Conservation (phyloP, 1,139 yeast genomes). For the Eremothecium sinecaudum region DNA sequence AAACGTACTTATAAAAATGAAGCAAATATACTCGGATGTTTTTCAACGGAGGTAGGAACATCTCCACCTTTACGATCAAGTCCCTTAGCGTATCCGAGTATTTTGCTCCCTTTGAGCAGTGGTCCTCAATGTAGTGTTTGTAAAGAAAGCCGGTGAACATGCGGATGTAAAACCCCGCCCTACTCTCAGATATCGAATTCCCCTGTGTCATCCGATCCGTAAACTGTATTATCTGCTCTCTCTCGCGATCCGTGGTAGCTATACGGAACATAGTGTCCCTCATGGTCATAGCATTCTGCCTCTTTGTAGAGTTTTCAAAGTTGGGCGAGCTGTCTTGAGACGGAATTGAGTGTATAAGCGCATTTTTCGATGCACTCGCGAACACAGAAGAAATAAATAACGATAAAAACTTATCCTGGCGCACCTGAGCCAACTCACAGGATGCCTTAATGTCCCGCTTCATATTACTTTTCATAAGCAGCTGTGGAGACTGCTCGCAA, state of each 20-base stretch:
- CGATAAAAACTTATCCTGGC: slow-evolving; percentile 25
- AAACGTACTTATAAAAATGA: slow-evolving; percentile 24
- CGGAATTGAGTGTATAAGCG: slow-evolving; percentile 20
- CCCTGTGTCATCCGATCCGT: slow-evolving; percentile 21
- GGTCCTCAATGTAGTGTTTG: slow-evolving; percentile 22
- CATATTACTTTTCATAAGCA: slow-evolving; percentile 24
- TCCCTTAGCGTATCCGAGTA: slow-evolving; percentile 22
- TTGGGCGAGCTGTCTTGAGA: slow-evolving; percentile 7
- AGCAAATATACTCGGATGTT: slow-evolving; percentile 18
- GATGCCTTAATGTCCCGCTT: slow-evolving; percentile 28
- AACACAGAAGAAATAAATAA: slow-evolving; percentile 22
- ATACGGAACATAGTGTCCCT: slow-evolving; percentile 19
- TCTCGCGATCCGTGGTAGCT: slow-evolving; percentile 15
- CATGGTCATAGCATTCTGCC: slow-evolving; percentile 16
- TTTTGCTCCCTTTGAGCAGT: slow-evolving; percentile 14
- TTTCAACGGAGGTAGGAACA: slow-evolving; percentile 20
- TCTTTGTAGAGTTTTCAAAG: slow-evolving; percentile 8
- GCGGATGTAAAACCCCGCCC: slow-evolving; percentile 17
- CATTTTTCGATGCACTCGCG: slow-evolving; percentile 23
- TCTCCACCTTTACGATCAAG: slow-evolving; percentile 17
- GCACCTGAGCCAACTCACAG: slow-evolving; percentile 25
- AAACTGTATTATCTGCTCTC: slow-evolving; percentile 18
- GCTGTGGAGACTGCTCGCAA: slow-evolving; percentile 21
- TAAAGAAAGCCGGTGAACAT: slow-evolving; percentile 19
- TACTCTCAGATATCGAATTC: slow-evolving; percentile 14